A percentile compares a stretch with the other conserved stretches of the same genome.
These are phyloP conservation scores for Suaeda aralocaspica DNA, from an alignment of 148 eudicot genomes.

Conservation along the genomic window DNA sequence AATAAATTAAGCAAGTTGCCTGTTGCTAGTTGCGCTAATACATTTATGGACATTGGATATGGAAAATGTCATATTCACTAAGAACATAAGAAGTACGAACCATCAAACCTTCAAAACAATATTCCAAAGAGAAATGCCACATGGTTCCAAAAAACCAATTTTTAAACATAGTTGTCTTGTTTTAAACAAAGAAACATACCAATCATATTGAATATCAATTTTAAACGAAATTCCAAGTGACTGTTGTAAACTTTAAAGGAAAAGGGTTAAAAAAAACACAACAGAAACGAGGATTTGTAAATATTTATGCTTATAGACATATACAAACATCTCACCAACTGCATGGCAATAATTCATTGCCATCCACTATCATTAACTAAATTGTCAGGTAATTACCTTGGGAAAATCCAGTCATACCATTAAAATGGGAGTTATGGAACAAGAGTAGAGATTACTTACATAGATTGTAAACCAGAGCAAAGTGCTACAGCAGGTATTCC, in stretches of 20 bases:
- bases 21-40: too few species aligned
- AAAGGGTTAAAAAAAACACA: not conserved
- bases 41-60: too few species aligned
- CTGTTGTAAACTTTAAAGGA: not conserved
- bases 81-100: too few species aligned
- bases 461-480: slow-evolving; percentile 60
- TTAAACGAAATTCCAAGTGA: not conserved
- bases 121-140: too few species aligned
- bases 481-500: slow-evolving; percentile 61
- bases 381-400: not conserved
- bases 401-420: slow-evolving; percentile 5
- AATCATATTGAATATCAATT: not conserved
- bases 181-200: not conserved
- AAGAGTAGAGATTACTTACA: slow-evolving; percentile 47
- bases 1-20: too few species aligned
- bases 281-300: not conserved
- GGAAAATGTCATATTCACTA: too few species aligned
- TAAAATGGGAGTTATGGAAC: slow-evolving; percentile 1
- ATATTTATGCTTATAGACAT: not conserved
- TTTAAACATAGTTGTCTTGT: too few species aligned
- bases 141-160: too few species aligned
- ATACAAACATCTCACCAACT: not conserved
- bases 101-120: too few species aligned
- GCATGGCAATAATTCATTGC: not conserved
- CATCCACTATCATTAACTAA: too few species aligned